Percentiles rank a stretch among this genome's conserved stretches.
Conservation (phyloP, 2,329 filamentous ascomycete species). For the Chaetomiaceae sp. region DNA sequence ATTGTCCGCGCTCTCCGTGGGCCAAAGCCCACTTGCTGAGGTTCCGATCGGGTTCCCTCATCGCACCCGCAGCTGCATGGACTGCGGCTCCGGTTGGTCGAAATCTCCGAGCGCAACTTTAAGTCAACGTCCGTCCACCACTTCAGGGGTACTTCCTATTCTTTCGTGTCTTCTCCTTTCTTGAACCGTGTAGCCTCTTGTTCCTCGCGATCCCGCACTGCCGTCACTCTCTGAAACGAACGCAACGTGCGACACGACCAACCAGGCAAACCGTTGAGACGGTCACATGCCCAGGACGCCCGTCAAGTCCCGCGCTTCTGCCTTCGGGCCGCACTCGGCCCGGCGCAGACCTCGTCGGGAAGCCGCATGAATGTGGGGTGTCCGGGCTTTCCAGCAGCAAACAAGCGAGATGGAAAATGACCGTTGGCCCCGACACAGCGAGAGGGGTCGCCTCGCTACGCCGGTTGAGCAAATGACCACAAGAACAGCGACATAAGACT, state of each 20-base stretch:
- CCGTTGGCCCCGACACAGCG: too few relatives aligned
- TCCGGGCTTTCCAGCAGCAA: neutral
- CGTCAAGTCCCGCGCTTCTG: too few relatives aligned
- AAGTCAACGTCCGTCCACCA: conserved; percentile 12
- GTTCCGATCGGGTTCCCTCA: neutral
- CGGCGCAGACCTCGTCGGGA: neutral
- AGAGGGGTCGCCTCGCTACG: too few relatives aligned
- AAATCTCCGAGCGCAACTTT: conserved; percentile 9
- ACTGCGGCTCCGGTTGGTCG: conserved; percentile 10
- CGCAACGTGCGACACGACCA: neutral
- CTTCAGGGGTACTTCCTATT: neutral
- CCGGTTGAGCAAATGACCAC: too few relatives aligned
- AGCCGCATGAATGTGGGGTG: neutral
- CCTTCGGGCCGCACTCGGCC: neutral
- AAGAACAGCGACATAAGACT: too few relatives aligned
- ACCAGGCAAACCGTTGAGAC: neutral
- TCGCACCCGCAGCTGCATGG: neutral
- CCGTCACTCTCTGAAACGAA: neutral
- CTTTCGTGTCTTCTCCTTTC: neutral
- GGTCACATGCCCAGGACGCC: too few relatives aligned
- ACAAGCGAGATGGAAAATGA: too few relatives aligned
- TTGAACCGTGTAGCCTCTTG: too few relatives aligned
- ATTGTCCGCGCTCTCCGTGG: neutral
- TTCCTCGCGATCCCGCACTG: neutral
- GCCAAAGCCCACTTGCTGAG: neutral